Evolutionary conservation across 1,284 basidiomycete genomes (phyloP), one percentile per base, ranked within the genome.

Genomic region (Schizophyllum amplum): DNA sequence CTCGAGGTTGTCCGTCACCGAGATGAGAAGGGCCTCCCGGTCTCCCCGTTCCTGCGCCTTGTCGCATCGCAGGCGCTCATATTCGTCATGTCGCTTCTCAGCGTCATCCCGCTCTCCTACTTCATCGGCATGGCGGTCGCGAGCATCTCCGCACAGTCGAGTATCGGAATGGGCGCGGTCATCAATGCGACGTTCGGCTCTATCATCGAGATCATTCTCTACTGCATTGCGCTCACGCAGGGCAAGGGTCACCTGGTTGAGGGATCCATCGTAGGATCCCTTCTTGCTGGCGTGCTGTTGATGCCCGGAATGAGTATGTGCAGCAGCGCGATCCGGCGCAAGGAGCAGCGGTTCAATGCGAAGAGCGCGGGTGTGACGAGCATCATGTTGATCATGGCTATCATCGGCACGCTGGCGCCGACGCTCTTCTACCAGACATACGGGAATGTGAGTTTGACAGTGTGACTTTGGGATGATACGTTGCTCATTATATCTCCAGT

Each of bases 81-180:
- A 65, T 99, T 99, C 69, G 66, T 92, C 49, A 73, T 96, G 66
- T 84, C 90, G 63, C 77, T 99, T 27, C 83, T 91, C 20, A 94
- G 90, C 63, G 94, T 99, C 64, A 98, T 99, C 61, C 97, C 97
- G 0, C 80, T 99, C 5, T 95, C 92, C 5, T 99, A 99, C 78
- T 99, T 98, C 74, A 98, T 99, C 67, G 97, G 97, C 22, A 99
- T 99, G 97, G 97, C 97, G 1, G 97, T 99, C 57, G 97, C 97
- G 0, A 95, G 92, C 53, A 99, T 99, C 68, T 94, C 92, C 22
- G 96, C 97, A 0, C 97, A 99, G 69, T 96, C 92, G 0, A 94
- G 90, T 15, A 99, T 99, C 62, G 97, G 97, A 13, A 98, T 99
- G 94, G 97, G 97, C 61, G 97, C 97, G 0, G 96, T 99, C 64